These are phyloP conservation scores for Globisporangium yorkense DNA, from an alignment of 352 stramenopile species.

Conservation along the genomic window DNA sequence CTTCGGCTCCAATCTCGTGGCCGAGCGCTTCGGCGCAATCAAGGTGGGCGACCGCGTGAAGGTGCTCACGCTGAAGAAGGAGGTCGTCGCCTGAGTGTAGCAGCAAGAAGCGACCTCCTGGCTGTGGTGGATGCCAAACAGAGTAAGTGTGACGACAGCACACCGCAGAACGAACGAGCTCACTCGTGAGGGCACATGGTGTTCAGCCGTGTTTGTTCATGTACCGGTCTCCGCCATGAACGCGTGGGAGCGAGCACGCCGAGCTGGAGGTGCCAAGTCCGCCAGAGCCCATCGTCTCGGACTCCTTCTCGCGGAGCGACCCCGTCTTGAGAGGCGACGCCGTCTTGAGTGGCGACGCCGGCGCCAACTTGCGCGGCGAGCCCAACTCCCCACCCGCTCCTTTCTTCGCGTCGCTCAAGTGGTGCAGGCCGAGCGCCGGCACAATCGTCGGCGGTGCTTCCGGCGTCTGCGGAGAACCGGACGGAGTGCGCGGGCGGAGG, in stretches of 20 bases:
- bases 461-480: conserved; percentile 7
- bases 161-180: background rate
- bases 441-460: conserved; percentile 1
- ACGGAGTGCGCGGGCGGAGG: conserved; percentile 6
- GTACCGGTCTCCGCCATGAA: conserved; percentile 51
- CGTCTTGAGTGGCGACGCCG: background rate
- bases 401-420: conserved; percentile 1
- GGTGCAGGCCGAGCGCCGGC: background rate
- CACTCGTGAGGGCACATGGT: background rate
- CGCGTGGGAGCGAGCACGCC: conserved; percentile 35
- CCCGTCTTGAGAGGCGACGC: conserved; percentile 11
- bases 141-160: background rate
- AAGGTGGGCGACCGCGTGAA: conserved; percentile 43
- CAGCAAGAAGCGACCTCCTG: too few species aligned
- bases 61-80: conserved; percentile 61
- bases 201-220: conserved; percentile 21
- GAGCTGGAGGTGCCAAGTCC: conserved; percentile 8
- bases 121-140: background rate
- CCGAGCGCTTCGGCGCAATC: conserved; percentile 30
- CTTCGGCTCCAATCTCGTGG: conserved; percentile 76
- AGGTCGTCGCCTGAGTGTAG: conserved; percentile 34
- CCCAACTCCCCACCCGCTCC: background rate
- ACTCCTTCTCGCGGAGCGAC: conserved; percentile 12
- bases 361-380: background rate
- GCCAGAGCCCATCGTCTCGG: background rate